Evolutionary conservation across 2,329 filamentous ascomycete genomes (phyloP).

Genomic region (Aspergillus sp.): DNA sequence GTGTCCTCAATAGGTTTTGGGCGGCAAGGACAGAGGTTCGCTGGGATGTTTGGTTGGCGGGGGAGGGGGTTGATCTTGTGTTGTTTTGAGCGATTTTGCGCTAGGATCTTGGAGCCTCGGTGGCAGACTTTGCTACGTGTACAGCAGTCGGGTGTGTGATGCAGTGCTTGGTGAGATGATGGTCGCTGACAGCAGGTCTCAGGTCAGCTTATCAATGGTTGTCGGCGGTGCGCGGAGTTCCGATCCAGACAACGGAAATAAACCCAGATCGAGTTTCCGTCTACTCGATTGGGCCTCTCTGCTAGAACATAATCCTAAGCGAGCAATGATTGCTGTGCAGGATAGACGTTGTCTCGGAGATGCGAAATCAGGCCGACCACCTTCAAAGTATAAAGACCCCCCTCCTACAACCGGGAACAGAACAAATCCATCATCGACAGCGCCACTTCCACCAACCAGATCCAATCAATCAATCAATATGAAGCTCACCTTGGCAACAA

Average conservation of each 20-base stretch:
- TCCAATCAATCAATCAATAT: too few species aligned
- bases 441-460: too few species aligned
- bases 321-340: background rate
- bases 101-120: too few species aligned
- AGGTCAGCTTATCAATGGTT: too few species aligned
- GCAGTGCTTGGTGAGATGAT: background rate
- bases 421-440: background rate
- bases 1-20: background rate
- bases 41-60: background rate
- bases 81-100: background rate
- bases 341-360: background rate
- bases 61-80: background rate
- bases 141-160: background rate
- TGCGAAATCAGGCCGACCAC: background rate
- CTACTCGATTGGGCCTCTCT: background rate
- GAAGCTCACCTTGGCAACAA: background rate
- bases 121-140: background rate
- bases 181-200: background rate
- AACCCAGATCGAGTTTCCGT: background rate
- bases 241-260: conserved; percentile 15
- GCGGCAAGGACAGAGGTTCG: background rate
- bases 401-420: background rate
- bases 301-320: background rate
- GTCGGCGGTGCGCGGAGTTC: background rate
- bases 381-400: background rate